These are phyloP conservation scores for Anethum foeniculum DNA, from an alignment of 140 eudicot species.

Conservation along the genomic window DNA sequence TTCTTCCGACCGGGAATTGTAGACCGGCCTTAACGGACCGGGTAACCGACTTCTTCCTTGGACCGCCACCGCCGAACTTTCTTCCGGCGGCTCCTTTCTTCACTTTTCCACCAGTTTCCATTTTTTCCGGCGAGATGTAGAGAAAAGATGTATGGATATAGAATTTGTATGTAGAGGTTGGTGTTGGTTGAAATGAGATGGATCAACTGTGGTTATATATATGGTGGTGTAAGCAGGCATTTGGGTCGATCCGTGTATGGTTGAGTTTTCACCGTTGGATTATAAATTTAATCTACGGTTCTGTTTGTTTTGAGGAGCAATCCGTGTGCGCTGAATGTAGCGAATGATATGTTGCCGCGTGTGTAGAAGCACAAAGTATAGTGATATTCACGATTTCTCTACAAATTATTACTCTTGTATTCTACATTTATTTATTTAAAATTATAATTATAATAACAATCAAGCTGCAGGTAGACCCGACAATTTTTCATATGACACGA, in stretches of 20 bases:
- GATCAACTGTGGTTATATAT: neutral
- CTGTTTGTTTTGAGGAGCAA: neutral
- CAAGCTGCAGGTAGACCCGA: too few relatives aligned
- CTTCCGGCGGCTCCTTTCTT: slow-evolving; percentile 5
- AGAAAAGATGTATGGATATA: neutral
- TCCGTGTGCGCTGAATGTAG: neutral
- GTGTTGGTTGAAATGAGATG: neutral
- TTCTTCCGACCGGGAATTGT: slow-evolving; percentile 2
- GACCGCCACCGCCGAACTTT: slow-evolving; percentile 5
- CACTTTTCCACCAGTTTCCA: slow-evolving; percentile 10
- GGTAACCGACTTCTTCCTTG: neutral
- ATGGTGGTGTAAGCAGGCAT: neutral
- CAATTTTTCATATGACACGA: too few relatives aligned
- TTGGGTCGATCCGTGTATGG: neutral
- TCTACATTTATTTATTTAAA: too few relatives aligned
- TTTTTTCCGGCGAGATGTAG: neutral
- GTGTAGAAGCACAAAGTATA: neutral
- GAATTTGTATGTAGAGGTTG: neutral
- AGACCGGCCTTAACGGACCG: slow-evolving; percentile 5
- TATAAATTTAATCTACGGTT: neutral
- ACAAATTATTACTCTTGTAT: too few relatives aligned
- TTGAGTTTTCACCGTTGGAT: neutral
- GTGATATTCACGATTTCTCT: too few relatives aligned
- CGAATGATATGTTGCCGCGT: neutral
- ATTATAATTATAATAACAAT: too few relatives aligned